A percentile compares a stretch with the other conserved stretches of the same genome.
These are phyloP conservation scores for Pinus albicaulis DNA, from an alignment of 75 land plant genomes.

Conservation along the genomic window DNA sequence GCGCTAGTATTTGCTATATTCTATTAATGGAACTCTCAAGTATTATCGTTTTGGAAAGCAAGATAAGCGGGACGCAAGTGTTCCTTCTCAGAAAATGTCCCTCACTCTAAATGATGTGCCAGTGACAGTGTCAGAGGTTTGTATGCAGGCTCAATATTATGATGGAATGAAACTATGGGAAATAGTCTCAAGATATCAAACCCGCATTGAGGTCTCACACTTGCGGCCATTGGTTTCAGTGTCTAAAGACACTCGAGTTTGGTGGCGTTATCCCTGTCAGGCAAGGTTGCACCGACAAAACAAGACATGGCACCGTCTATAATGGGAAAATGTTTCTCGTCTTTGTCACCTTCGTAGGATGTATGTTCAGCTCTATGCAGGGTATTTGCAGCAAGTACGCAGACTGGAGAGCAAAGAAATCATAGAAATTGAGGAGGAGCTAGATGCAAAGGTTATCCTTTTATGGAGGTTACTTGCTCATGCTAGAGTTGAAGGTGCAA, in stretches of 20 bases:
- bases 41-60: conserved; percentile 90
- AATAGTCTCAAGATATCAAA: conserved; percentile 75
- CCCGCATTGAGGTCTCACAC: conserved; percentile 72
- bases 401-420: too few relatives aligned
- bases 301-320: conserved; percentile 78
- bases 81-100: conserved; percentile 90
- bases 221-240: conserved; percentile 73
- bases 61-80: conserved; percentile 72
- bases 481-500: too few relatives aligned
- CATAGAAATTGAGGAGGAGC: too few relatives aligned
- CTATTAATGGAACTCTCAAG: conserved; percentile 80
- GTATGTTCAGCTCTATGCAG: too few relatives aligned
- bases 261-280: conserved; percentile 94
- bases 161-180: conserved; percentile 95
- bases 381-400: too few relatives aligned
- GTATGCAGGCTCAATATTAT: conserved; percentile 83
- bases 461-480: too few relatives aligned
- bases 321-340: too few relatives aligned
- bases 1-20: conserved; percentile 75
- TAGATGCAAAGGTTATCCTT: too few relatives aligned
- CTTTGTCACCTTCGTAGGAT: too few relatives aligned
- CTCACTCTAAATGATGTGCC: conserved; percentile 78
- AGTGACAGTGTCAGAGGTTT: conserved; percentile 77
- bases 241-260: conserved; percentile 47
- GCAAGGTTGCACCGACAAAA: conserved; percentile 73